Base-by-base conservation (phyloP, 129 eudicot genomes). In the Escallonia herrerae region DNA sequence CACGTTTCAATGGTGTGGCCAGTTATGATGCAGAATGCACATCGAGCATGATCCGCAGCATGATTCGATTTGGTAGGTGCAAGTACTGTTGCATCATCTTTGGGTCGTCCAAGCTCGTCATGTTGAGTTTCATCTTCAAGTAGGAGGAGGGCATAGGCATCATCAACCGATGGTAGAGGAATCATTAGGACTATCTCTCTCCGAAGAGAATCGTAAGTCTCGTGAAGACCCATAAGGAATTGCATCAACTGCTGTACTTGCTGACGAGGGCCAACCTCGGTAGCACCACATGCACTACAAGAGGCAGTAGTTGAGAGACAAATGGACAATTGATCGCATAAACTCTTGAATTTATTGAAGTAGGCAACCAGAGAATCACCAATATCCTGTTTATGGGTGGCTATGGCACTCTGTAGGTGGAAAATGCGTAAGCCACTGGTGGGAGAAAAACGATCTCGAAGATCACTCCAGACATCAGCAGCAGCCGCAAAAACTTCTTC, bases 1-100 rank as follows among this genome's bases (percentile, higher is more conserved):
- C 55, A 63, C n/a, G 22, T 63, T 12, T 63, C 67, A 9, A 63
- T 63, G 22, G 67, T 63, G 67, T 63, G 67, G 37, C 8, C 11
- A 3, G 50, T 8, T n/a, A 63, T 6, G 9, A 45, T 63, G 67
- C 67, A 63, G 6, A 14, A 33, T 22, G 15, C 67, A 63, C 67
- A 63, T 22, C 48, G 44, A 10, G n/a, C 5, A 9, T 51, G 56
- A 4, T 10, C 15, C 3, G 15, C n/a, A 5, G 14, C 12, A 2
- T 51, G 12, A 13, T 51, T 12, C n/a, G 56, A 15, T 51, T 51
- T n/a, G 3, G 56, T 15, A 51, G 5, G 4, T 12, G 15, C 37
- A 37, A 63, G 43, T 8, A 63, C 49, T 47, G 67, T 56, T 45
- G 67, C 43, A 63, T 63, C 46, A 22, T 22, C 33, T 22, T 22